phyloP scores from a whole-genome alignment of 148 eudicot genomes.

The Amaranthus palmeri region DNA sequence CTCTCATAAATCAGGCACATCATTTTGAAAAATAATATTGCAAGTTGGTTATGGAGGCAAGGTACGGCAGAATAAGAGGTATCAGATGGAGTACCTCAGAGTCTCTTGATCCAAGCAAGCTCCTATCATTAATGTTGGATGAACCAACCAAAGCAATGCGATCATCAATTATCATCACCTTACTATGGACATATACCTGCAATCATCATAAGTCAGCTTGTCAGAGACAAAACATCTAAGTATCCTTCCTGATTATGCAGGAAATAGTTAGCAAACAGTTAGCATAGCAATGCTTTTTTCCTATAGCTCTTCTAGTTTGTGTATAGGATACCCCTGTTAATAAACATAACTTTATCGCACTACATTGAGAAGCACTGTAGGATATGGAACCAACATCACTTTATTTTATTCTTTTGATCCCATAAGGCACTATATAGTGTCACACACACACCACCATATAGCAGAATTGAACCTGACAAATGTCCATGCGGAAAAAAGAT shows the following conservation, averaged over 20 bases:
- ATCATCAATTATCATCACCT: slow-evolving; percentile 96
- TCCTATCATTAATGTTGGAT: slow-evolving; percentile 93
- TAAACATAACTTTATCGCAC: too few species aligned
- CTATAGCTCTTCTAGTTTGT: background rate
- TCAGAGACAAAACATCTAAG: background rate
- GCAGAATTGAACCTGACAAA: too few species aligned
- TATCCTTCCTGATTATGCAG: background rate
- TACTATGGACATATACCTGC: slow-evolving; percentile 97
- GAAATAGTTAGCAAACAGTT: background rate
- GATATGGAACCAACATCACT: too few species aligned
- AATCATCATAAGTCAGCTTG: slow-evolving; percentile 9
- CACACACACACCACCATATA: too few species aligned
- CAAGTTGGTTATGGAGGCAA: background rate
- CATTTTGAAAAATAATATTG: background rate
- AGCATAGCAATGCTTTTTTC: background rate
- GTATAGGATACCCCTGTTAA: background rate
- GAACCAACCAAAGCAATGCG: slow-evolving; percentile 76
- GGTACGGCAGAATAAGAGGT: background rate
- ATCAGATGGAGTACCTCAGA: slow-evolving; percentile 64
- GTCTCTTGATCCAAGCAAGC: slow-evolving; percentile 97
- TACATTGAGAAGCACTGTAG: too few species aligned
- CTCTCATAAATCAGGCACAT: background rate
- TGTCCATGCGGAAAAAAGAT: too few species aligned
- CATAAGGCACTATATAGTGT: too few species aligned
- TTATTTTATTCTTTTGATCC: too few species aligned